Percentiles rank a stretch among this genome's conserved stretches.
Conservation (phyloP, 306 rosid species). For the Cucumis melo region DNA sequence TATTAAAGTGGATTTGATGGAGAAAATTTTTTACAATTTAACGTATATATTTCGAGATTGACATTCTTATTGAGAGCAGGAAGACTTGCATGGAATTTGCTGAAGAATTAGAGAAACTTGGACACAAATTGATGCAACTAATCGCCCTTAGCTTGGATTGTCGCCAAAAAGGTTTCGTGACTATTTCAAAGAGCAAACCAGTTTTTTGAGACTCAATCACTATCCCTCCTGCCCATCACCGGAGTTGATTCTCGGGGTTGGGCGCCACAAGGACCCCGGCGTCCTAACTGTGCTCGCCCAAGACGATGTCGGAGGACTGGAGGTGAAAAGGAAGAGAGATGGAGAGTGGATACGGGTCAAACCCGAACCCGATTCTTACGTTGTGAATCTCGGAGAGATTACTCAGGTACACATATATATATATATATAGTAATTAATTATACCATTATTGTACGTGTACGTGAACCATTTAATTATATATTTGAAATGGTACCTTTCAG, state of each 20-base stretch:
- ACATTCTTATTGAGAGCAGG: constrained; percentile 8
- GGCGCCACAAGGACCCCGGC: constrained; percentile 45
- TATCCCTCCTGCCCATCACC: constrained; percentile 59
- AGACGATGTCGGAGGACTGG: constrained; percentile 53
- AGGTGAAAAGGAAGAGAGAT: constrained; percentile 44
- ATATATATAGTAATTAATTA: too few species aligned
- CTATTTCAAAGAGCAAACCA: constrained; percentile 39
- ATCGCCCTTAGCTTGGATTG: constrained; percentile 44
- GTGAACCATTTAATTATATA: too few species aligned
- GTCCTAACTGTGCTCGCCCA: constrained; percentile 45
- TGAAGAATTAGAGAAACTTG: constrained; percentile 30
- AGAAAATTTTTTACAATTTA: too few species aligned
- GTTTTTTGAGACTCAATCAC: constrained; percentile 25
- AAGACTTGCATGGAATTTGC: constrained; percentile 28
- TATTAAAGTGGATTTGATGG: too few species aligned
- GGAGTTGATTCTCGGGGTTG: constrained; percentile 42
- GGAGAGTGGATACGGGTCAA: constrained; percentile 50
- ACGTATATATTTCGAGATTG: too few species aligned
- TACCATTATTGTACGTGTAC: too few species aligned
- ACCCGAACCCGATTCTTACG: constrained; percentile 43
- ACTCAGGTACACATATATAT: constrained; percentile 35
- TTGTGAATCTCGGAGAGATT: constrained; percentile 46
- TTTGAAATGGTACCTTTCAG: too few species aligned
- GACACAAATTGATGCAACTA: constrained; percentile 33
- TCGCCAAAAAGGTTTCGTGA: constrained; percentile 23